Evolutionary conservation across 352 stramenopile genomes (phyloP), one percentile per base, ranked within the genome.

Genomic region (Saprolegnia parasitica): DNA sequence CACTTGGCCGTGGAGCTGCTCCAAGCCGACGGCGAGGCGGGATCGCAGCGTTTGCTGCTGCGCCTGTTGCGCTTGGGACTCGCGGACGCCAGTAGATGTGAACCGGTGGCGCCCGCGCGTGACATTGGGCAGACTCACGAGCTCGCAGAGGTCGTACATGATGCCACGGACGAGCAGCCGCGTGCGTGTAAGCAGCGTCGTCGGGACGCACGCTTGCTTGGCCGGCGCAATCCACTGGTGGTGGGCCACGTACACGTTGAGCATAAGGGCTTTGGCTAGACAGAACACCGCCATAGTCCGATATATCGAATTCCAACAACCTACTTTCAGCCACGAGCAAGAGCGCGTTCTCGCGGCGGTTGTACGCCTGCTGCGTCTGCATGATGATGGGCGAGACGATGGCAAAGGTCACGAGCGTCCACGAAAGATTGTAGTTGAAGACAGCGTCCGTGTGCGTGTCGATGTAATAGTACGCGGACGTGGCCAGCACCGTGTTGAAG

Each of bases 351-450:
- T 72, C 67, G 29, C 67, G 56, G n/a, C 67, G 42, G n/a, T 16
- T 24, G 21, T 68, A 72, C 8, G 67, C 67, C 32, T 72, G 67
- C 20, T 65, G 56, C 56, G 67, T 50, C 18, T 68, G 56, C 23
- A 68, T 68, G n/a, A 58, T 72, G 23, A 45, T 52, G 10, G 67
- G 67, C 23, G 67, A 72, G n/a, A 65, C 46, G 21, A 72, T 58
- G 11, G 67, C 65, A 39, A 72, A 72, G 1, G 67, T 40, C 35
- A 72, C 23, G 49, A 72, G 47, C 10, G 24, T 67, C 32, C 67
- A 68, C 56, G 67, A 57, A 13, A 72, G 56, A 21, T 72, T 72
- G 49, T 39, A 32, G 11, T 57, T 58, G n/a, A 72, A 42, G 24
- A 54, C 13, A n/a, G 42, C 13, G 42, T 49, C 42, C 10, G 13